Base-by-base conservation (phyloP, 768 basidiomycete genomes). In the Boletus reticulatus region DNA sequence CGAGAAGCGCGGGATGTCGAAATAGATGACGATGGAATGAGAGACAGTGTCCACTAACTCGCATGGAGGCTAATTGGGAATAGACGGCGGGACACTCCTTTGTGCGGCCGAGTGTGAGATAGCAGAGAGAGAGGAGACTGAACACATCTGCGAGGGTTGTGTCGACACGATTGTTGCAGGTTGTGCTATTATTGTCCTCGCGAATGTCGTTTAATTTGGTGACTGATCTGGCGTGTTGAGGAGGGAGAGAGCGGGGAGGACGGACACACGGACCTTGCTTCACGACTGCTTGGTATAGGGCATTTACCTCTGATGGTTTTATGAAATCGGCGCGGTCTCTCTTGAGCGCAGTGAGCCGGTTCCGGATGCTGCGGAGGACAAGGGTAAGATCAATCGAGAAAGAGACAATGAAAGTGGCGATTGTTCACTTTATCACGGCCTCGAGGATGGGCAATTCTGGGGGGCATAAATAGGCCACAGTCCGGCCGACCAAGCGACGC, bases 141-240 rank as follows among this genome's bases (percentile, higher is more conserved):
- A 98, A 98, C 37, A 98, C 96, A 74, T 99, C 97, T 29, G 92
- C 87, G 44, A 99, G 84, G 5, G 94, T 91, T 7, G 93, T 95
- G 75, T 99, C 97, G 43, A 99, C 80, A 48, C 97, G 80, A 72
- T 98, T 99, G 67, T 86, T 89, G 74, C 85, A 84, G 10, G 82
- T 76, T 20, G 83, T 82, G 58, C 29, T 29, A 29, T 77, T 80
- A 61, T 88, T 81, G 61, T 88, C 88, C 66, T 89, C 90, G 58
- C 96, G 85, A 48, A 97, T 87, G 61, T 92, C 88, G 73, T 97
- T 98, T 47, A 99, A 78, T 67, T 83, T 92, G 22, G 91, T 95
- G 53, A 99, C 95, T 89, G 67, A 54, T 60, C 57, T 38, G 57
- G 54, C 34, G 43, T 12, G 41, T 61, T 31, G 11, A 49, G 16